Conservation (phyloP, 352 stramenopile genomes). For the Phytophthora lateralis region DNA sequence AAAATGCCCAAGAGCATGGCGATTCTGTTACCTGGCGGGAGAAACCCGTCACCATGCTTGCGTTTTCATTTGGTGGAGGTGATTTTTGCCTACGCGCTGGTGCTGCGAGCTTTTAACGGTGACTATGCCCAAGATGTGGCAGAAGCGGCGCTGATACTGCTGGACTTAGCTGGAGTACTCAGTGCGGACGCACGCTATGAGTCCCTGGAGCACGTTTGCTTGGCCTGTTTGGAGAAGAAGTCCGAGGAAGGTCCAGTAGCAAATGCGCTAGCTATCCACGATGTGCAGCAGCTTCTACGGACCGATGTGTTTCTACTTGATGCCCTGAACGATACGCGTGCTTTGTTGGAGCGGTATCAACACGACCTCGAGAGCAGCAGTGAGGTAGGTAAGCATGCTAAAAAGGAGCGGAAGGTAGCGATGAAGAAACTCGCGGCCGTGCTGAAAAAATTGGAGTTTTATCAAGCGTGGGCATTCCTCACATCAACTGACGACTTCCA, state of each 20-base stretch:
- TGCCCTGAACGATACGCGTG: constrained; percentile 55
- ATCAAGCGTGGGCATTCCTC: constrained; percentile 52
- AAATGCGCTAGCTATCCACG: constrained; percentile 46
- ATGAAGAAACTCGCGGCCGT: constrained; percentile 38
- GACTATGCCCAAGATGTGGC: constrained; percentile 66
- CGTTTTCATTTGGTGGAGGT: constrained; percentile 71
- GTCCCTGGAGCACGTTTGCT: constrained; percentile 50
- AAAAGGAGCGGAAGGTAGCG: constrained; percentile 28
- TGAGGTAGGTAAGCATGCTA: constrained; percentile 27
- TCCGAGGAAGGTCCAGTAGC: constrained; percentile 10
- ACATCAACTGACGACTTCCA: constrained; percentile 28
- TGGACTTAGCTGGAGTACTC: constrained; percentile 60
- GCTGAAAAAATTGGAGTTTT: constrained; percentile 68
- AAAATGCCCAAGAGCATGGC: constrained; percentile 44
- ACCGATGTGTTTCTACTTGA: constrained; percentile 66
- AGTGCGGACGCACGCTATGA: constrained; percentile 51
- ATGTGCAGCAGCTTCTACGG: constrained; percentile 47
- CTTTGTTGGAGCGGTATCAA: constrained; percentile 45
- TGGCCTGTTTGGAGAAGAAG: constrained; percentile 45
- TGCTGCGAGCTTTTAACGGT: constrained; percentile 78
- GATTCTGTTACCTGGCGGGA: constrained; percentile 35
- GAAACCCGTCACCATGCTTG: constrained; percentile 46
- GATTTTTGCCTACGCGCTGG: constrained; percentile 70
- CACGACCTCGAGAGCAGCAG: constrained; percentile 24
- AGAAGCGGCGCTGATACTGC: constrained; percentile 50